These are phyloP conservation scores for Melanopsichium pennsylvanicum DNA, from an alignment of 1,284 basidiomycete genomes.

Conservation along the genomic window DNA sequence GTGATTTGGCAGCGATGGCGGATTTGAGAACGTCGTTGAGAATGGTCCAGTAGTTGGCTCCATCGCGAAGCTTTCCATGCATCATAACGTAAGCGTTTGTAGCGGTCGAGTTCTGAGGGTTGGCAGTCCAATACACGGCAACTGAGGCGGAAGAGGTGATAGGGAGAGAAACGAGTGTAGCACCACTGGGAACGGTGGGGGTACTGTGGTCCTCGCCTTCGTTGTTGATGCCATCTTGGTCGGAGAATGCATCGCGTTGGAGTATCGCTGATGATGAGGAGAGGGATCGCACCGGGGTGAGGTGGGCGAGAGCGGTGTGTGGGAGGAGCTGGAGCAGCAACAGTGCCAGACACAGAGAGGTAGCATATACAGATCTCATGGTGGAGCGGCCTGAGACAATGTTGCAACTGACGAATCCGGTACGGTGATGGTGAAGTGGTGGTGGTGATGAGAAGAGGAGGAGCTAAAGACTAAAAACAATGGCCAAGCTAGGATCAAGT, in stretches of 20 bases:
- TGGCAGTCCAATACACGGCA: constrained; percentile 50
- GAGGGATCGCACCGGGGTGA: not conserved
- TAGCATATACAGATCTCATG: not conserved
- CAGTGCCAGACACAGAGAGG: constrained; percentile 11
- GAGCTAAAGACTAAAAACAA: too few relatives aligned
- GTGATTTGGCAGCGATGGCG: constrained; percentile 32
- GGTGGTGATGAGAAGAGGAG: too few relatives aligned
- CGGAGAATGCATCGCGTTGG: constrained; percentile 33
- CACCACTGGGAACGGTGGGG: constrained; percentile 38
- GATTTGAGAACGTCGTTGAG: constrained; percentile 50
- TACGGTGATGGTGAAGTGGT: too few relatives aligned
- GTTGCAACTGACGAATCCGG: not conserved
- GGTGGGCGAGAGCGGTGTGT: not conserved
- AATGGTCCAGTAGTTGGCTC: constrained; percentile 53
- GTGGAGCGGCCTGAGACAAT: not conserved
- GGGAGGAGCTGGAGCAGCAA: constrained; percentile 9
- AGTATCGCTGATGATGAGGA: not conserved
- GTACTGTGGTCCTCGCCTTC: constrained; percentile 48
- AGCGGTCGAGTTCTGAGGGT: constrained; percentile 38
- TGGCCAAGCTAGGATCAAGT: too few relatives aligned
- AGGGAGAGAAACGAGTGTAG: constrained; percentile 41
- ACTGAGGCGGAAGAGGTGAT: constrained; percentile 24
- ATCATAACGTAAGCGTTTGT: constrained; percentile 61
- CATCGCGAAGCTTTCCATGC: constrained; percentile 60
- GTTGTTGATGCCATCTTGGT: constrained; percentile 25